phyloP scores from a whole-genome alignment of 73 alveolate species.

The Paramecium sexaurelia region DNA sequence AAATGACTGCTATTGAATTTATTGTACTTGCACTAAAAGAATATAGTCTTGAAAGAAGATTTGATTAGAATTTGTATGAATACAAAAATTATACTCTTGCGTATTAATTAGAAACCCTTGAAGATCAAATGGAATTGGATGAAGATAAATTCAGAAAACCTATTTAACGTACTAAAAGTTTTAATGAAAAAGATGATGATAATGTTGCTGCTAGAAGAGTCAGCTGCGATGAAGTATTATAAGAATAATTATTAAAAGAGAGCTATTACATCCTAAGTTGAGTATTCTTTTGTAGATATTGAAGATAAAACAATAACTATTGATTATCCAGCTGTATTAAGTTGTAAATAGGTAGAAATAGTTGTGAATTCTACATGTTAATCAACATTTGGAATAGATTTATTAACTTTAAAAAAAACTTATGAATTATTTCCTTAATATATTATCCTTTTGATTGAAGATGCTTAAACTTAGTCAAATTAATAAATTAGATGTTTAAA shows the following conservation, averaged over 20 bases:
- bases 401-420: neutral
- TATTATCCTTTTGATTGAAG: neutral
- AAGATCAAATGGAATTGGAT: conserved; percentile 18
- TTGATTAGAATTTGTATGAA: neutral
- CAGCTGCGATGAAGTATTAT: neutral
- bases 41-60: neutral
- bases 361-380: neutral
- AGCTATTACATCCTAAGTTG: neutral
- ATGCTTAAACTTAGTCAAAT: neutral
- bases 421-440: neutral
- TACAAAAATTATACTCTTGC: neutral
- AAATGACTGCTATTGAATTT: neutral
- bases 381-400: neutral
- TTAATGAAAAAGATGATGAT: neutral
- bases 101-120: neutral
- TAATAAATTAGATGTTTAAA: neutral
- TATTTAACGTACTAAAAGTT: neutral
- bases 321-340: neutral
- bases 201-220: neutral
- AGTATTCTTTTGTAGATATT: neutral
- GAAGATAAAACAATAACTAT: conserved; percentile 22
- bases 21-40: neutral
- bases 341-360: neutral
- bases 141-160: neutral
- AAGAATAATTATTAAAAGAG: neutral